Evolutionary conservation across 2,329 filamentous ascomycete genomes (phyloP).

Genomic region (Thelonectria rubi): DNA sequence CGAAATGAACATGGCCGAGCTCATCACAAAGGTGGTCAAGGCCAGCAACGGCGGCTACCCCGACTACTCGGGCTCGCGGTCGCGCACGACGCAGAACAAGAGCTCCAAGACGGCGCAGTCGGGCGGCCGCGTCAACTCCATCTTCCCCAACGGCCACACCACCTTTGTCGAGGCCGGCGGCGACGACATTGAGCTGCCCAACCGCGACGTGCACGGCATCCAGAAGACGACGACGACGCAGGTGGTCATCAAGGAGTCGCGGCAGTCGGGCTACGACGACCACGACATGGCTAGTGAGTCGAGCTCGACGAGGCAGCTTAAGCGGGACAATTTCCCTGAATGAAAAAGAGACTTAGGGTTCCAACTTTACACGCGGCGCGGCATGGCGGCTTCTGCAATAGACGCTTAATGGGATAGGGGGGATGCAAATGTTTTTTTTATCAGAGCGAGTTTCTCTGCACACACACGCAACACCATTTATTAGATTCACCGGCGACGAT

Average conservation of each 20-base stretch:
- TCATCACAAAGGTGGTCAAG: constrained; percentile 54
- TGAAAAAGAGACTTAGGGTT: constrained; percentile 8
- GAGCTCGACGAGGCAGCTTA: constrained; percentile 34
- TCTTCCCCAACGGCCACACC: constrained; percentile 36
- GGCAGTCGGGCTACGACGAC: constrained; percentile 34
- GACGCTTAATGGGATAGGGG: constrained; percentile 4
- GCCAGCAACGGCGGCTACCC: constrained; percentile 37
- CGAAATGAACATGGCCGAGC: constrained; percentile 62
- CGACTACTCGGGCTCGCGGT: constrained; percentile 38
- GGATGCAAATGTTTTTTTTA: constrained; percentile 1
- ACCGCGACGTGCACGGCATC: constrained; percentile 25
- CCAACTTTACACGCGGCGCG: background rate
- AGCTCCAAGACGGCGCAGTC: constrained; percentile 20
- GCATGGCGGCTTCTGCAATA: background rate
- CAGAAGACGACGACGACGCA: constrained; percentile 42
- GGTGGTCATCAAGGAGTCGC: constrained; percentile 34
- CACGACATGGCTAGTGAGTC: constrained; percentile 34
- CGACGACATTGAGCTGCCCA: constrained; percentile 35
- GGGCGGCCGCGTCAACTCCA: constrained; percentile 23
- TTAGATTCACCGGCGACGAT: constrained; percentile 18
- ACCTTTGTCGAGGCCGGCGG: constrained; percentile 38
- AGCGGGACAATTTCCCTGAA: constrained; percentile 35
- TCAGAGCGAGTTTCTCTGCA: constrained; percentile 13
- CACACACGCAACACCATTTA: background rate
- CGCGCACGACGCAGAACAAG: constrained; percentile 29